A percentile compares a stretch with the other conserved stretches of the same genome.
These are phyloP conservation scores for Russula foetens DNA, from an alignment of 768 basidiomycete genomes.

Conservation along the genomic window DNA sequence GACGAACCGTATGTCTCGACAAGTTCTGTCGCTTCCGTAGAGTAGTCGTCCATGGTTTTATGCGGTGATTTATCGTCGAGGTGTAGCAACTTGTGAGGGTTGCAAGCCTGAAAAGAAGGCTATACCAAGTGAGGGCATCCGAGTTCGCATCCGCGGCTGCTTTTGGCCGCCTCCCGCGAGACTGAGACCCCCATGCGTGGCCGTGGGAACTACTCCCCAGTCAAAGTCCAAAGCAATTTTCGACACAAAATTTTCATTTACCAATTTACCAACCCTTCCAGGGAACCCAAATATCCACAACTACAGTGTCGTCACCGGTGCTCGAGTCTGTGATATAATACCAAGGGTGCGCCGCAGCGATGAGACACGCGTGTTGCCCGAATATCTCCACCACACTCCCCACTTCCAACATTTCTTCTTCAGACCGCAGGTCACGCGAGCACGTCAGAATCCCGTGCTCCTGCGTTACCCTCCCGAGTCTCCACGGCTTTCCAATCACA, in stretches of 20 bases:
- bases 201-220: no score
- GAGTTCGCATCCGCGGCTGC: neutral
- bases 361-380: constrained; percentile 83
- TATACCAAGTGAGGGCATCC: neutral
- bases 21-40: constrained; percentile 83
- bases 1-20: constrained; percentile 83
- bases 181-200: no score
- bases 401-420: constrained; percentile 37
- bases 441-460: constrained; percentile 70
- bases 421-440: constrained; percentile 19
- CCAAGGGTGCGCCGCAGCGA: constrained; percentile 73
- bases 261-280: constrained; percentile 90
- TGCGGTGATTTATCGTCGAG: constrained; percentile 21
- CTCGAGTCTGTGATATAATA: constrained; percentile 73
- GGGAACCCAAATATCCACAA: constrained; percentile 80
- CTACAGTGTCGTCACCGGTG: constrained; percentile 43
- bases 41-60: constrained; percentile 54
- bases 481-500: constrained; percentile 58
- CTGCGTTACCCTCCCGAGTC: constrained; percentile 57
- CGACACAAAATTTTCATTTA: constrained; percentile 29
- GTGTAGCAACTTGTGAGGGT: neutral
- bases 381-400: constrained; percentile 65
- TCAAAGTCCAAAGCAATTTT: no score
- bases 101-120: neutral
- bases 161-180: no score